Percentiles rank a stretch among this genome's conserved stretches.
Evolutionary conservation across 768 basidiomycete genomes (phyloP).

Genomic region (Leccinum pellstonianum): DNA sequence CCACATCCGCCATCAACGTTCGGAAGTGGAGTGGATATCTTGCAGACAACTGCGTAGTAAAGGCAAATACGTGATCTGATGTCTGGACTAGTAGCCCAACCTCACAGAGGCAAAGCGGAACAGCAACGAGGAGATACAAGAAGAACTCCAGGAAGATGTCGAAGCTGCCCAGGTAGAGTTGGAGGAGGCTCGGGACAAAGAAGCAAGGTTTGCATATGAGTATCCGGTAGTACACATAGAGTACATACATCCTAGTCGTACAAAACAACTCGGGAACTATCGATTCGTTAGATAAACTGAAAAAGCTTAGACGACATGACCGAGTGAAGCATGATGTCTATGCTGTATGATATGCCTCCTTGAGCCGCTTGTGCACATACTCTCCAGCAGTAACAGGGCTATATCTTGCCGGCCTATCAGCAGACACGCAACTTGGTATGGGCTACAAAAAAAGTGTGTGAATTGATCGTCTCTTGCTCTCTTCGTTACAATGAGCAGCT

Average conservation of each 20-base stretch:
- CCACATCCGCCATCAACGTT: too few relatives aligned
- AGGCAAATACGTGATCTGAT: slow-evolving; percentile 32
- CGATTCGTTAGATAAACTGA: not conserved
- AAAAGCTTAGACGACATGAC: not conserved
- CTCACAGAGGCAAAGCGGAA: slow-evolving; percentile 42
- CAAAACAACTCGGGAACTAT: too few relatives aligned
- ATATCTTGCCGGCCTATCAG: slow-evolving; percentile 62
- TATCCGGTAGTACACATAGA: slow-evolving; percentile 25
- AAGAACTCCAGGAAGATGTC: slow-evolving; percentile 42
- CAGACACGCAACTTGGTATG: slow-evolving; percentile 49
- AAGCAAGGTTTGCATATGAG: slow-evolving; percentile 21
- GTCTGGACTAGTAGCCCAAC: slow-evolving; percentile 41
- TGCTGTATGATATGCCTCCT: slow-evolving; percentile 37
- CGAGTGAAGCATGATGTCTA: not conserved
- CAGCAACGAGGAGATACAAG: slow-evolving; percentile 43
- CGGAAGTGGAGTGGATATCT: too few relatives aligned
- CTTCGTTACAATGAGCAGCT: not conserved
- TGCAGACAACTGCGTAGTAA: too few relatives aligned
- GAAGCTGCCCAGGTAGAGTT: slow-evolving; percentile 23
- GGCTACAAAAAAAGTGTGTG: slow-evolving; percentile 24
- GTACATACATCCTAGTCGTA: not conserved
- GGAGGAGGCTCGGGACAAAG: slow-evolving; percentile 22
- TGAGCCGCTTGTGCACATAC: slow-evolving; percentile 72
- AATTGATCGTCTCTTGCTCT: not conserved
- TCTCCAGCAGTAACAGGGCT: slow-evolving; percentile 76